phyloP scores from a whole-genome alignment of 164 flowering plant genomes.

The Nymphaea colorata region DNA sequence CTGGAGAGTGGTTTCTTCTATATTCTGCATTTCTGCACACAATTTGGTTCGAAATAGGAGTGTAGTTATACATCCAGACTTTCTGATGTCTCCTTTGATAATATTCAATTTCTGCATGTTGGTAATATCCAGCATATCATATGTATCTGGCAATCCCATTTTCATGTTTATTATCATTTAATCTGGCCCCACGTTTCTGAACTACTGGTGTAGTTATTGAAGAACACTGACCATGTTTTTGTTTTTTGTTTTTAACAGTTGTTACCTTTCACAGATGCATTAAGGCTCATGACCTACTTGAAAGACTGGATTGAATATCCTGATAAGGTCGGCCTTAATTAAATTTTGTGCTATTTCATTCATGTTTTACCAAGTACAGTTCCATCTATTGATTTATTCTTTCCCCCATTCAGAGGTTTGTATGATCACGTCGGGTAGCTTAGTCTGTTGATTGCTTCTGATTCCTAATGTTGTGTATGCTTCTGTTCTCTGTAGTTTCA shows the following conservation, averaged over 20 bases:
- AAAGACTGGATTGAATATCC: conserved; percentile 63
- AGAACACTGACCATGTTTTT: not conserved
- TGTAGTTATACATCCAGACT: not conserved
- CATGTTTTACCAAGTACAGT: not conserved
- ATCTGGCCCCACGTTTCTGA: too few species aligned
- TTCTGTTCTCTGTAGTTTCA: too few species aligned
- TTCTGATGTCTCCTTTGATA: not conserved
- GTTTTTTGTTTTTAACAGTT: conserved; percentile 34
- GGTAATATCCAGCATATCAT: not conserved
- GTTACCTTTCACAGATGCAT: conserved; percentile 84
- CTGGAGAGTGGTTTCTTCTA: too few species aligned
- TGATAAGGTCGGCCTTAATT: conserved; percentile 50
- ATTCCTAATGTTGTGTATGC: too few species aligned
- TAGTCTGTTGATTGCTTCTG: too few species aligned
- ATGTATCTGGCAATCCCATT: too few species aligned
- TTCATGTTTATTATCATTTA: not conserved
- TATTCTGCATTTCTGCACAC: too few species aligned
- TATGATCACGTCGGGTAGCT: too few species aligned
- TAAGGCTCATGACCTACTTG: conserved; percentile 67
- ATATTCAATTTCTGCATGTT: not conserved
- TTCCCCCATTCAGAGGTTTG: too few species aligned
- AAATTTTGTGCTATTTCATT: not conserved
- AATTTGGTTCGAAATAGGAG: too few species aligned
- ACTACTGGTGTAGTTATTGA: not conserved
- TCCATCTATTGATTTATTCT: not conserved